Base-by-base conservation (phyloP, 805 yeast species). In the Candida methanosorbosa region DNA sequence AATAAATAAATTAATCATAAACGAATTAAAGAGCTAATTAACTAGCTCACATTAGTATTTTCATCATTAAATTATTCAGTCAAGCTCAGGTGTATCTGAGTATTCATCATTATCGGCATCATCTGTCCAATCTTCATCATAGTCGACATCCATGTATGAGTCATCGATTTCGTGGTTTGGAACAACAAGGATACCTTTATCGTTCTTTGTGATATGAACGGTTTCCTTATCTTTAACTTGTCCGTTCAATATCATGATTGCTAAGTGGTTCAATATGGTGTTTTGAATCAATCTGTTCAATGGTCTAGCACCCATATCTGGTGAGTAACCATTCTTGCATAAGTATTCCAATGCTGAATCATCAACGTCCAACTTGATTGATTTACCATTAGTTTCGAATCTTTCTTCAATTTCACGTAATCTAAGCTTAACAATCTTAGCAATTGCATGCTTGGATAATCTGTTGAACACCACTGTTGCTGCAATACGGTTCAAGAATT, bases 291-390 rank as follows among this genome's bases (percentile, higher is more conserved):
- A 72, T 50, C 97, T 77, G 66, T 83, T 83, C 63, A 92, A 72
- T 39, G 98, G 98, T 57, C 98, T 75, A 6, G 98, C 98, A 63
- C 98, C 98, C 58, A 92, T 67, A 57, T 90, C 95, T 38, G 80
- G 72, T 18, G 95, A 85, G 63, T 88, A 92, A 33, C 98, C 98
- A 48, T 85, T 64, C 49, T 70, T 73, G 46, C 94, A 79, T 45
- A 92, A 66, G 68, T 79, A 92, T 34, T 82, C 87, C 48, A 82
- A 63, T 4, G 96, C 95, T 9, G 67, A 77, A 30, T 74, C 77
- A 35, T 78, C 77, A n/a, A 90, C 73, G 20, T 78, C 74, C 50
- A 92, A 72, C 21, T 69, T 68, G 50, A 90, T 69, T 34, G 74
- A 66, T 66, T 84, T 87, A 52, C 90, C 95, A 59, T 83, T 90